Evolutionary conservation across 176 grass and related monocot species (phyloP).

Genomic region (Stipa capillata): DNA sequence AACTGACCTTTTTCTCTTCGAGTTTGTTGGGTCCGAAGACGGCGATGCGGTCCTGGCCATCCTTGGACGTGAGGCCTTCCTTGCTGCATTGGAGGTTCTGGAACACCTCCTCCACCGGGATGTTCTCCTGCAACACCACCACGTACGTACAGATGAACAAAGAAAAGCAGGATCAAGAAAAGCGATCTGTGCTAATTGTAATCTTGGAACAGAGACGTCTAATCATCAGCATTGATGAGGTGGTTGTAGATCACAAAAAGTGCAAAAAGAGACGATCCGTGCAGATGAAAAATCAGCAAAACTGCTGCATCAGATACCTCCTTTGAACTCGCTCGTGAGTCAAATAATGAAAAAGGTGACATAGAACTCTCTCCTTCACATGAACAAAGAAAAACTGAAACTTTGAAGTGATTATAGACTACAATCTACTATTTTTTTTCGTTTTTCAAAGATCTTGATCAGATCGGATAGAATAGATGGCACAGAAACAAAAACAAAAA

Average conservation of each 20-base stretch:
- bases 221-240: background rate
- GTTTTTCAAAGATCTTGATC: too few species aligned
- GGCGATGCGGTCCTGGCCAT: slow-evolving; percentile 44
- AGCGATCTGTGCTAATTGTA: background rate
- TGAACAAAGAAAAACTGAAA: background rate
- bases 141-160: background rate
- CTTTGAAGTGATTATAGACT: too few species aligned
- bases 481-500: background rate
- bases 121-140: slow-evolving; percentile 50
- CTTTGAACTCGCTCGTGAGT: slow-evolving; percentile 10
- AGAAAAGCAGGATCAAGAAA: background rate
- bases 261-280: background rate
- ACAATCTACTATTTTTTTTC: too few species aligned
- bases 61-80: slow-evolving; percentile 47
- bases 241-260: slow-evolving; percentile 23
- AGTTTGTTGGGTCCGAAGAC: slow-evolving; percentile 96
- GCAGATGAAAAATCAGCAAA: background rate
- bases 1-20: slow-evolving; percentile 84
- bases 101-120: slow-evolving; percentile 89
- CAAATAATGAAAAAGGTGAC: background rate
- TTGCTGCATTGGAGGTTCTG: slow-evolving; percentile 56
- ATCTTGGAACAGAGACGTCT: background rate
- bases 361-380: background rate
- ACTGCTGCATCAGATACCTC: background rate
- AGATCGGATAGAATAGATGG: too few species aligned